Base-by-base conservation (phyloP, 768 basidiomycete species). In the Termitomyces heimii region DNA sequence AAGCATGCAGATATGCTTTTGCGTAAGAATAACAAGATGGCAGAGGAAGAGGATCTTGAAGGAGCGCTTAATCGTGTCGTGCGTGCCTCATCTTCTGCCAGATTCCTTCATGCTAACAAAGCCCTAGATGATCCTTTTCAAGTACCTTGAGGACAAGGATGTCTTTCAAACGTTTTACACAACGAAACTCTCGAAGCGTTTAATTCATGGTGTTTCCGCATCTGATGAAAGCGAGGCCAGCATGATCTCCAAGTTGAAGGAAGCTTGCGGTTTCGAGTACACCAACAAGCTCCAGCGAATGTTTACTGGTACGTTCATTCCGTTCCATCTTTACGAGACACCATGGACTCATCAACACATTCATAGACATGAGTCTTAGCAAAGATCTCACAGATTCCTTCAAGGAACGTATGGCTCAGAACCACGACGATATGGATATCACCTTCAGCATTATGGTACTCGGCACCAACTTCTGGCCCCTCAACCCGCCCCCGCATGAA, bases 141-240 rank as follows among this genome's bases (percentile, higher is more conserved):
- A 96, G 72, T 98, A 98, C 70, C 88, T 99, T 63, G 94, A 97
- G 70, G 96, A 99, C 77, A 98, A 98, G 78, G 97, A 99, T 63
- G 94, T 98, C 16, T 99, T 98, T 88, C 95, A 98, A 71, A 92
- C 91, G 18, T 99, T 97, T 81, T 99, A 99, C 77, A 92, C 90
- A 29, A 97, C 94, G 63, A 96, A 95, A 73, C 77, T 99, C 32
- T 94, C 94, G 50, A 92, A 93, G 69, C 94, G 97, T 60, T 84
- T 99, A 42, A 95, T 99, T 62, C 88, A 92, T 61, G 85, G 86
- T 24, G 86, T 92, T 26, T 98, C 94, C 12, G 93, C 94, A 3
- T 98, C 96, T 3, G 97, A 98, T 65, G 97, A 99, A 73, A 88
- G 88, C 32, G 97, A 99, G 69, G 90, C 93, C 28, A 95, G 92